Evolutionary conservation across 2,329 filamentous ascomycete genomes (phyloP), one percentile per base, ranked within the genome.

Genomic region (Hypoxylon sp.): DNA sequence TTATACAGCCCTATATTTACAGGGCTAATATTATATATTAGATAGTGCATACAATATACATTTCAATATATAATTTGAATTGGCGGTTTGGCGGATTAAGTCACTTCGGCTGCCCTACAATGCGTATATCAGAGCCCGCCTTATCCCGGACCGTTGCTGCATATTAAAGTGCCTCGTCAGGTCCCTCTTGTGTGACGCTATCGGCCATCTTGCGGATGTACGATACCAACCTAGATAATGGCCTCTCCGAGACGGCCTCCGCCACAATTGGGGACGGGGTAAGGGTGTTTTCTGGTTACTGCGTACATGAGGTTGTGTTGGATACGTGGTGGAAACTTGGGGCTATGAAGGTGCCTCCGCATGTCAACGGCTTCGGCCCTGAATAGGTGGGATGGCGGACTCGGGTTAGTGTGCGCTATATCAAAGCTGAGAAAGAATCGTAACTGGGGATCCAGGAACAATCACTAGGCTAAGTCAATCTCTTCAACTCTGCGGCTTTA

Each of bases 371-470:
- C 46, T n/a, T 60, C 57, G 13, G 20, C 10, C 57, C 46, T 51
- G 33, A 60, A 40, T 14, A 40, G 6, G 14, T 40, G 35, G n/a
- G 35, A 40, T 6, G 35, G 13, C 35, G 35, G 14, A 40, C 13
- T 40, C 35, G 35, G 13, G 35, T 40, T 17, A 42, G 6, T 8
- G 37, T 17, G 2, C 82, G 81, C 82, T 82, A 83, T 10, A 84
- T 77, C 37, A 80, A 79, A 10, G 82, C 81, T 1, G 76, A 75
- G 64, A 82, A 78, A 20, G 82, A 81, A 53, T 84, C 83, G 66
- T 84, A 84, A 2, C 80, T 84, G 2, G 82, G 84, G 30, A 84
- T 77, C 80, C 81, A 83, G 8, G 73, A 71, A 3, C 76, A 78
- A 0, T 70, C 46, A 0, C 20, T 20, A 2, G 81, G 79, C 1